These are phyloP conservation scores for Podaxis sp. DNA, from an alignment of 768 basidiomycete genomes.

Conservation along the genomic window DNA sequence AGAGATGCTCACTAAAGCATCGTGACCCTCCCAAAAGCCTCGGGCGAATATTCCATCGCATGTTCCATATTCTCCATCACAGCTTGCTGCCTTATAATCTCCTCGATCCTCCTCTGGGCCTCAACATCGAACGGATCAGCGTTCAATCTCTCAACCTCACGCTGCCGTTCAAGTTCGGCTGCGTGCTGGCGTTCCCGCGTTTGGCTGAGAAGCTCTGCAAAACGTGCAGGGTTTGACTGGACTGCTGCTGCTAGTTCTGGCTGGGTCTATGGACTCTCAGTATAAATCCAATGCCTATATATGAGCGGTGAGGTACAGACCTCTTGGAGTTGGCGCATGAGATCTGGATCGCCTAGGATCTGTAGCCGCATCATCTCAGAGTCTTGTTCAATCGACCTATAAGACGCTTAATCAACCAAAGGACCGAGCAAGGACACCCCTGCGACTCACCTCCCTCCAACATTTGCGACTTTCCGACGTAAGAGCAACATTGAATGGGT, in stretches of 20 bases:
- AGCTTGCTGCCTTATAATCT: constrained; percentile 84
- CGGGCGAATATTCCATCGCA: constrained; percentile 90
- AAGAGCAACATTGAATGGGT: constrained; percentile 62
- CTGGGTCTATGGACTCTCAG: constrained; percentile 46
- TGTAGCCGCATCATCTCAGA: constrained; percentile 90
- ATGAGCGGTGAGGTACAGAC: constrained; percentile 34
- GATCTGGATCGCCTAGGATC: constrained; percentile 73
- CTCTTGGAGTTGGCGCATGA: constrained; percentile 70
- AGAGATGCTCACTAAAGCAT: constrained; percentile 85
- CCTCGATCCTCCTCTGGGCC: constrained; percentile 90
- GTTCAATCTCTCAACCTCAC: constrained; percentile 65
- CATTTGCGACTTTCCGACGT: constrained; percentile 49
- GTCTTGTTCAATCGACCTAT: constrained; percentile 70
- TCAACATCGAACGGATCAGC: constrained; percentile 90
- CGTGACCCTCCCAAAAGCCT: constrained; percentile 88
- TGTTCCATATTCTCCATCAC: constrained; percentile 91
- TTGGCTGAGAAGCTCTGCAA: constrained; percentile 68
- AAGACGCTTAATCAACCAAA: no score
- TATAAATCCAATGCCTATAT: background rate
- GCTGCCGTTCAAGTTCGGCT: constrained; percentile 52
- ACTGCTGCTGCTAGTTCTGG: constrained; percentile 81
- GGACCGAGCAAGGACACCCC: background rate
- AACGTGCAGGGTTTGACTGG: constrained; percentile 61
- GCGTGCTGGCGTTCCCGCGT: constrained; percentile 50
- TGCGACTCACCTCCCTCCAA: constrained; percentile 35